These are phyloP conservation scores for Chrysanthemum seticuspe DNA, from an alignment of 129 eudicot genomes.

Conservation along the genomic window DNA sequence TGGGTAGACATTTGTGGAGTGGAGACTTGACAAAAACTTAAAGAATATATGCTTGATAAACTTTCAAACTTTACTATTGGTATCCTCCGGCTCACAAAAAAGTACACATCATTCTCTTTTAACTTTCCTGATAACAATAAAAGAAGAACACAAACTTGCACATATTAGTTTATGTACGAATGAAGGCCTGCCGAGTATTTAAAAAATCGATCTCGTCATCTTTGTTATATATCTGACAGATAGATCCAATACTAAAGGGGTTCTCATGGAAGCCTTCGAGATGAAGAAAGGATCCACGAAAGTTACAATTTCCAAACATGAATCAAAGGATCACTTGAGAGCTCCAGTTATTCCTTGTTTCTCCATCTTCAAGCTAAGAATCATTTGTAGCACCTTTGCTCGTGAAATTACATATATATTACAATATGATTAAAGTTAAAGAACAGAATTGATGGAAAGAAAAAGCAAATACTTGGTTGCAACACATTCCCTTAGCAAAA, in stretches of 20 bases:
- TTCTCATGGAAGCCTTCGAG: slow-evolving; percentile 27
- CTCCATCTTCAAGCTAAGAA: slow-evolving; percentile 39
- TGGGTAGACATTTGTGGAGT: too few relatives aligned
- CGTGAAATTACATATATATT: not conserved
- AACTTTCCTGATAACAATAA: too few relatives aligned
- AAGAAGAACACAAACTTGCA: too few relatives aligned
- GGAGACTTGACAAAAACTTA: too few relatives aligned
- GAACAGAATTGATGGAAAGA: slow-evolving; percentile 17
- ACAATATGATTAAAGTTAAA: not conserved
- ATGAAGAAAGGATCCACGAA: slow-evolving; percentile 34
- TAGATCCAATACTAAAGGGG: not conserved
- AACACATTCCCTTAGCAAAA: slow-evolving; percentile 40
- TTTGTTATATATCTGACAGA: not conserved
- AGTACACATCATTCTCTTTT: too few relatives aligned
- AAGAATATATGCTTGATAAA: too few relatives aligned
- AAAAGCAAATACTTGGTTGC: slow-evolving; percentile 31
- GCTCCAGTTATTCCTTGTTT: slow-evolving; percentile 26
- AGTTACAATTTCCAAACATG: slow-evolving; percentile 25
- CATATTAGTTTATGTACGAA: too few relatives aligned
- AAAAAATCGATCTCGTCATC: not conserved
- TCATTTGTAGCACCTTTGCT: slow-evolving; percentile 18
- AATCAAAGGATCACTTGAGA: slow-evolving; percentile 35
- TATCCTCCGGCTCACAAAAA: too few relatives aligned
- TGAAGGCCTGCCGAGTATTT: too few relatives aligned
- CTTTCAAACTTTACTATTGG: too few relatives aligned